These are phyloP conservation scores for Leccinum fibrillosum DNA, from an alignment of 768 basidiomycete genomes.

Conservation along the genomic window DNA sequence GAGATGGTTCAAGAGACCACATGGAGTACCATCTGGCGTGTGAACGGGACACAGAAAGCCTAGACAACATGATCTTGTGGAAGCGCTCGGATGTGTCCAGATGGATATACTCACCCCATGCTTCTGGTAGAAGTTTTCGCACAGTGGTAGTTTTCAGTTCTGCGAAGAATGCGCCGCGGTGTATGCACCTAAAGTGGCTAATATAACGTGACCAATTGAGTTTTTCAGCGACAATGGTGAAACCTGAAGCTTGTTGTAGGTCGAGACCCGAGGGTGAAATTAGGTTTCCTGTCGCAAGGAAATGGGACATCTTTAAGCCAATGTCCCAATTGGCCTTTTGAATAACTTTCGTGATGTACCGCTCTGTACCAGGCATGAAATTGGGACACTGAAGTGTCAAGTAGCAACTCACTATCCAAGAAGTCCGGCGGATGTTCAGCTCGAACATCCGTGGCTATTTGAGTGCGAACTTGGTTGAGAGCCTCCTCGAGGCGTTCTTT, in stretches of 20 bases:
- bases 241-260: constrained; percentile 96
- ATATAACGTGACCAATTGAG: constrained; percentile 98
- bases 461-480: constrained; percentile 65
- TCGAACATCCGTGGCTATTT: constrained; percentile 70
- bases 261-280: constrained; percentile 94
- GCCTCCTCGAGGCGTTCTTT: constrained; percentile 95
- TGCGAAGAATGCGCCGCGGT: constrained; percentile 98
- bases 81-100: not conserved
- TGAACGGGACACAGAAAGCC: constrained; percentile 98
- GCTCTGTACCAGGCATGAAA: constrained; percentile 43
- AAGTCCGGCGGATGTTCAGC: constrained; percentile 80
- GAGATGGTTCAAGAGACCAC: constrained; percentile 95
- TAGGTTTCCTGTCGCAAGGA: constrained; percentile 96
- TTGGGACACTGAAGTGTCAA: not conserved
- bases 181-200: constrained; percentile 95
- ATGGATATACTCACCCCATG: constrained; percentile 71
- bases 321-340: constrained; percentile 87
- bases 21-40: constrained; percentile 97
- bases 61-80: constrained; percentile 28
- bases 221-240: constrained; percentile 98
- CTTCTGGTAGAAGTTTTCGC: constrained; percentile 92
- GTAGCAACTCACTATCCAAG: constrained; percentile 63
- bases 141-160: constrained; percentile 98
- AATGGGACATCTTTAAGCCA: constrained; percentile 85
- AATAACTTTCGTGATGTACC: constrained; percentile 76